phyloP scores from a whole-genome alignment of 805 yeast genomes.

The Myxozyma lipomycoides region DNA sequence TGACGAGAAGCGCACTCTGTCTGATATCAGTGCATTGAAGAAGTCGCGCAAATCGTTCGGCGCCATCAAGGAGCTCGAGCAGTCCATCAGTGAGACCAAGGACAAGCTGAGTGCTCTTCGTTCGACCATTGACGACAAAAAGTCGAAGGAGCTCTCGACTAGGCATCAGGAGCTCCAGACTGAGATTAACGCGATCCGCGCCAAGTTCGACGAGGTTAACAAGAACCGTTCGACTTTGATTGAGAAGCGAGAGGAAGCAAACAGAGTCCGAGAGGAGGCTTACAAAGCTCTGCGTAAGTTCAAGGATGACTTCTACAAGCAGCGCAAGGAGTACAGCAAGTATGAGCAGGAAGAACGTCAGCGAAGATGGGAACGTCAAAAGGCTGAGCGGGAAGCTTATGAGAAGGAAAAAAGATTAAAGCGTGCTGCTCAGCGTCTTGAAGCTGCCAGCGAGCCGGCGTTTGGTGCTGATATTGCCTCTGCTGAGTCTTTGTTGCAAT shows the following conservation, averaged over 20 bases:
- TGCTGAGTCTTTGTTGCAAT: conserved; percentile 65
- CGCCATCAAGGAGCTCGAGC: conserved; percentile 68
- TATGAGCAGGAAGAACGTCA: conserved; percentile 66
- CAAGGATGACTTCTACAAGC: conserved; percentile 70
- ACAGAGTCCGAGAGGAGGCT: conserved; percentile 63
- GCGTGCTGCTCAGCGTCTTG: conserved; percentile 66
- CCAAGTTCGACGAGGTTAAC: conserved; percentile 55
- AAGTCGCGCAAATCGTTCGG: conserved; percentile 76
- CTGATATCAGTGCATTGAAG: conserved; percentile 80
- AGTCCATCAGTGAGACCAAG: conserved; percentile 73
- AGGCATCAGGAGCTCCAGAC: conserved; percentile 66
- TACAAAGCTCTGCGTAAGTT: conserved; percentile 58
- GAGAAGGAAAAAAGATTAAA: conserved; percentile 46
- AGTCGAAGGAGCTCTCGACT: conserved; percentile 61
- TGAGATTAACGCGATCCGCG: conserved; percentile 63
- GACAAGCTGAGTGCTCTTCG: conserved; percentile 71
- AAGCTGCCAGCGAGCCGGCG: conserved; percentile 73
- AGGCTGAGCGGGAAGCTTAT: conserved; percentile 51
- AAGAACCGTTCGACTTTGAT: conserved; percentile 62
- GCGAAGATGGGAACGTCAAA: conserved; percentile 52
- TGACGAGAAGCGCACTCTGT: conserved; percentile 80
- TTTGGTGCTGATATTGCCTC: conserved; percentile 71
- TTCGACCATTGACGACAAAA: conserved; percentile 52
- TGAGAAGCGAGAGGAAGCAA: conserved; percentile 62
- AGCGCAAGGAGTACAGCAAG: conserved; percentile 61